phyloP scores from a whole-genome alignment of 2,329 filamentous ascomycete genomes.

The Fusarium tupiense region DNA sequence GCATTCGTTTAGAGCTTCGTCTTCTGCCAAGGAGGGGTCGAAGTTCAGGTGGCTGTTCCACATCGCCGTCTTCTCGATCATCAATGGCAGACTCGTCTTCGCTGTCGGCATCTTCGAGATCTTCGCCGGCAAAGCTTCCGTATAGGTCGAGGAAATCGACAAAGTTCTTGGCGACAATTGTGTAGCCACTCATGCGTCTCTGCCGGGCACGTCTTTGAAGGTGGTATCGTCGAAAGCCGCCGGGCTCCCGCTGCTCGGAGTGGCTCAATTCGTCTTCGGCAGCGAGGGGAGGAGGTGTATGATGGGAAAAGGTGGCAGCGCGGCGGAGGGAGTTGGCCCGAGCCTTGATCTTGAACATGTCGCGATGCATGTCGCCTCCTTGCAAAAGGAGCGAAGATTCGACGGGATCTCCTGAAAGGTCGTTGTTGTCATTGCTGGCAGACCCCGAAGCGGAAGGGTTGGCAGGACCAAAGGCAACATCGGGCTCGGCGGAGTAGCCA shows the following conservation, averaged over 20 bases:
- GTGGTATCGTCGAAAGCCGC: constrained; percentile 59
- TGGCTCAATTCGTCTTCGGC: constrained; percentile 46
- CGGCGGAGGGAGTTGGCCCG: constrained; percentile 62
- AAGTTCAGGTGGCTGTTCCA: constrained; percentile 63
- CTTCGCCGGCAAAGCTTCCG: constrained; percentile 80
- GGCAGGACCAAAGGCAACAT: constrained; percentile 44
- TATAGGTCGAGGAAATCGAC: constrained; percentile 81
- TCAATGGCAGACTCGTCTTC: constrained; percentile 68
- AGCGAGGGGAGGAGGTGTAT: constrained; percentile 48
- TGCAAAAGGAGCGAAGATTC: constrained; percentile 75
- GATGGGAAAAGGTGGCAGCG: constrained; percentile 73
- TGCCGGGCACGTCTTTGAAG: constrained; percentile 52
- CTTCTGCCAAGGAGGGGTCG: constrained; percentile 65
- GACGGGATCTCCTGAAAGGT: constrained; percentile 52
- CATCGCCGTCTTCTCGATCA: constrained; percentile 54
- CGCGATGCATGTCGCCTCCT: constrained; percentile 81
- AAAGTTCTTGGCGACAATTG: constrained; percentile 74
- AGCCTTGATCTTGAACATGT: constrained; percentile 78
- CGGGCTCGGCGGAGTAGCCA: constrained; percentile 52
- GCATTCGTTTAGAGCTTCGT: constrained; percentile 58
- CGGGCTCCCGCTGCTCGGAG: constrained; percentile 55
- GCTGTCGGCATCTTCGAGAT: constrained; percentile 62
- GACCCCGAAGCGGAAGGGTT: constrained; percentile 16
- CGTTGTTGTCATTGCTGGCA: constrained; percentile 23
- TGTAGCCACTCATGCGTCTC: constrained; percentile 48